phyloP scores from a whole-genome alignment of 345 rosid species.

The Dipteronia dyeriana region DNA sequence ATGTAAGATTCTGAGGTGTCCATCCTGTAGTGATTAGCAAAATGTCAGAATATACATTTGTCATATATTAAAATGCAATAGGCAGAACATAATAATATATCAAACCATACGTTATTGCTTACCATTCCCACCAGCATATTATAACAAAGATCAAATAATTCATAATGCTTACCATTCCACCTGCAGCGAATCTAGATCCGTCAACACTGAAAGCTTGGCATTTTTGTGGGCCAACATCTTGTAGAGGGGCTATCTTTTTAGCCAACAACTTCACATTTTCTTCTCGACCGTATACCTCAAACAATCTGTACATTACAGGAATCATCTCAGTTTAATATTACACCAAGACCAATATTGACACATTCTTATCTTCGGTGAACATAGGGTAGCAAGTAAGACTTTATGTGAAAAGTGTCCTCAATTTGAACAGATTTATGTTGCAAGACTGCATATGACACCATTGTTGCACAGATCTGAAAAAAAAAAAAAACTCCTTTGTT shows the following conservation, averaged over 20 bases:
- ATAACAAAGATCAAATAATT: neutral
- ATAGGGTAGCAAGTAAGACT: neutral
- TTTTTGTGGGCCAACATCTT: conserved; percentile 71
- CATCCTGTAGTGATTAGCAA: conserved; percentile 57
- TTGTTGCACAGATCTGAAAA: neutral
- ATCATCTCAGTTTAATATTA: conserved; percentile 10
- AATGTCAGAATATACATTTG: conserved; percentile 3
- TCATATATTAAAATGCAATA: conserved; percentile 6
- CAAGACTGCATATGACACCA: neutral
- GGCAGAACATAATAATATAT: neutral
- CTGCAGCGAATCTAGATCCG: conserved; percentile 83
- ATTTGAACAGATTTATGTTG: neutral
- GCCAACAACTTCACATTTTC: conserved; percentile 45
- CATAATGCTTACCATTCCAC: conserved; percentile 71
- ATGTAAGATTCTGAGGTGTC: conserved; percentile 80
- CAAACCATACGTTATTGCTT: neutral
- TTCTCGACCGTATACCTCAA: conserved; percentile 63
- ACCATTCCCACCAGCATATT: conserved; percentile 5
- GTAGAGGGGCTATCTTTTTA: conserved; percentile 61
- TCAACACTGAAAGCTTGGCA: conserved; percentile 88
- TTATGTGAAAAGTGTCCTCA: neutral
- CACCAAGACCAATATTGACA: neutral
- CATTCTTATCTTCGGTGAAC: neutral
- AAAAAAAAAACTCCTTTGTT: neutral
- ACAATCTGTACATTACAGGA: conserved; percentile 50